Percentiles rank a stretch among this genome's conserved stretches.
phyloP scores from a whole-genome alignment of 2,329 filamentous ascomycete species.

The Phialophora macrospora region DNA sequence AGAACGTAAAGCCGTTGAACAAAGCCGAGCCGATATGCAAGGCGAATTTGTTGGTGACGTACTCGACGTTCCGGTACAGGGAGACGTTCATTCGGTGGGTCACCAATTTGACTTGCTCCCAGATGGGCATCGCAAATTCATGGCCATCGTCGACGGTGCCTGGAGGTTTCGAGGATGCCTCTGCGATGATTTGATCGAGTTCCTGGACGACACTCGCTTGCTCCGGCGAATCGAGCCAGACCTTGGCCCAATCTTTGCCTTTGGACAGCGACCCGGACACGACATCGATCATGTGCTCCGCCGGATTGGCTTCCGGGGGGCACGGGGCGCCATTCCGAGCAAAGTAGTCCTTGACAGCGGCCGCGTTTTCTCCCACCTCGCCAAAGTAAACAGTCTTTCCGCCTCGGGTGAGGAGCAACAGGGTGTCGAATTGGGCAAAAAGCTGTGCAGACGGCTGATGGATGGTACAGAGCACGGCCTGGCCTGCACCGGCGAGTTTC shows the following conservation, averaged over 20 bases:
- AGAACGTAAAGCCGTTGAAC: slow-evolving; percentile 65
- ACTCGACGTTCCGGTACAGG: slow-evolving; percentile 70
- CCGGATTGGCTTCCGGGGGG: slow-evolving; percentile 7
- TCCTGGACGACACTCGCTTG: slow-evolving; percentile 62
- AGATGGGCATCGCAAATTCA: slow-evolving; percentile 70
- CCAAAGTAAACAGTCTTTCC: slow-evolving; percentile 76
- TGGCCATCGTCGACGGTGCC: slow-evolving; percentile 50
- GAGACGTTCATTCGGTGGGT: slow-evolving; percentile 69
- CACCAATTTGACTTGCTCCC: slow-evolving; percentile 67
- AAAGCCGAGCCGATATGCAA: slow-evolving; percentile 58
- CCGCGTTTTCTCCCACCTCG: slow-evolving; percentile 68
- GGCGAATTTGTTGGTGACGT: slow-evolving; percentile 67
- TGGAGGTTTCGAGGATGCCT: slow-evolving; percentile 50
- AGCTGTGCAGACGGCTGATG: slow-evolving; percentile 71
- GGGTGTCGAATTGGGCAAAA: slow-evolving; percentile 72
- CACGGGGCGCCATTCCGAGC: slow-evolving; percentile 66
- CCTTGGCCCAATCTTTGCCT: slow-evolving; percentile 70
- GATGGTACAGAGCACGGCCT: slow-evolving; percentile 73
- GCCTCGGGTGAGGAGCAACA: slow-evolving; percentile 67
- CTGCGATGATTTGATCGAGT: slow-evolving; percentile 65
- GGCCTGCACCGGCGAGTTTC: slow-evolving; percentile 67
- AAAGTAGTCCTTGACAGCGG: slow-evolving; percentile 69
- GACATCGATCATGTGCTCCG: slow-evolving; percentile 40
- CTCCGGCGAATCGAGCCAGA: slow-evolving; percentile 70
- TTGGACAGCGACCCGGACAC: slow-evolving; percentile 56